These are phyloP conservation scores for Medicago truncatula DNA, from an alignment of 306 rosid genomes.

Conservation along the genomic window MtrunA17r5.0-ANR NC_053042.1:37486001-37486500, in stretches of 20 bases:
- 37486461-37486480: too few relatives aligned
- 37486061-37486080: constrained; percentile 34
- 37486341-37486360: not conserved
- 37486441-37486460: too few relatives aligned
- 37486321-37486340: constrained; percentile 3
- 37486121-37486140: constrained; percentile 19
- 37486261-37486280: constrained; percentile 15
- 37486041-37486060: constrained; percentile 39
- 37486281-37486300: constrained; percentile 22
- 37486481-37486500: too few relatives aligned
- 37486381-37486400: not conserved
- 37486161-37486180: constrained; percentile 21
- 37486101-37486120: constrained; percentile 30
- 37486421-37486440: too few relatives aligned
- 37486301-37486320: constrained; percentile 28
- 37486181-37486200: constrained; percentile 2
- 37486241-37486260: constrained; percentile 33
- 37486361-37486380: not conserved
- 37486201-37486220: not conserved
- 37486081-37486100: constrained; percentile 24
- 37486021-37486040: not conserved
- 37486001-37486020: constrained; percentile 29
- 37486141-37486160: not conserved
- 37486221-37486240: constrained; percentile 7
- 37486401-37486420: not conserved